Conservation (phyloP, 1,139 yeast species). For the Taphrina betulina region DNA sequence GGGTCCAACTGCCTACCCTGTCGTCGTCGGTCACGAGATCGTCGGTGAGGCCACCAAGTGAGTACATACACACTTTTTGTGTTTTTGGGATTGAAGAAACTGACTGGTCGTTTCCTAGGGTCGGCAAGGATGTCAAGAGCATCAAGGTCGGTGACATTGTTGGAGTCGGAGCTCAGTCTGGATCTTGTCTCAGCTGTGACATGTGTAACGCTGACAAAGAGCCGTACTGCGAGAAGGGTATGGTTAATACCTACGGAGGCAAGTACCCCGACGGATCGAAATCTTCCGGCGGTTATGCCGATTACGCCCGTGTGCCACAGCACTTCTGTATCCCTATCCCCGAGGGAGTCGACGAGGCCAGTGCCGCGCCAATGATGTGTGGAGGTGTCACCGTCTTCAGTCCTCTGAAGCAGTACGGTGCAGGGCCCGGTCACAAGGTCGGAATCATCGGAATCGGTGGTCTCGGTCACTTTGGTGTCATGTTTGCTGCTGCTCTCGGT, state of each 20-base stretch:
- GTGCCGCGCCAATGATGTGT: conserved; percentile 66
- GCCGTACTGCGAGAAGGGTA: conserved; percentile 51
- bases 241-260: conserved; percentile 49
- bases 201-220: conserved; percentile 53
- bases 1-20: conserved; percentile 45
- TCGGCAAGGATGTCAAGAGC: conserved; percentile 52
- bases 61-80: no score
- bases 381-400: conserved; percentile 65
- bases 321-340: conserved; percentile 59
- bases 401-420: conserved; percentile 55
- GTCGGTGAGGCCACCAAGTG: conserved; percentile 56
- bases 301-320: conserved; percentile 57
- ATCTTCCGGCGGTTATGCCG: conserved; percentile 63
- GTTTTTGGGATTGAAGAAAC: no score
- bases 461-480: conserved; percentile 56
- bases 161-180: conserved; percentile 60
- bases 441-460: conserved; percentile 60
- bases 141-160: conserved; percentile 59
- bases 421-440: conserved; percentile 52
- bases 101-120: no score
- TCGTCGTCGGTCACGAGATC: conserved; percentile 56
- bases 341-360: conserved; percentile 50
- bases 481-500: conserved; percentile 56
- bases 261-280: conserved; percentile 39
- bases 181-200: conserved; percentile 53